Evolutionary conservation across 2,329 filamentous ascomycete genomes (phyloP), one percentile per base, ranked within the genome.

Genomic region (Microcyclospora tardicrescens): DNA sequence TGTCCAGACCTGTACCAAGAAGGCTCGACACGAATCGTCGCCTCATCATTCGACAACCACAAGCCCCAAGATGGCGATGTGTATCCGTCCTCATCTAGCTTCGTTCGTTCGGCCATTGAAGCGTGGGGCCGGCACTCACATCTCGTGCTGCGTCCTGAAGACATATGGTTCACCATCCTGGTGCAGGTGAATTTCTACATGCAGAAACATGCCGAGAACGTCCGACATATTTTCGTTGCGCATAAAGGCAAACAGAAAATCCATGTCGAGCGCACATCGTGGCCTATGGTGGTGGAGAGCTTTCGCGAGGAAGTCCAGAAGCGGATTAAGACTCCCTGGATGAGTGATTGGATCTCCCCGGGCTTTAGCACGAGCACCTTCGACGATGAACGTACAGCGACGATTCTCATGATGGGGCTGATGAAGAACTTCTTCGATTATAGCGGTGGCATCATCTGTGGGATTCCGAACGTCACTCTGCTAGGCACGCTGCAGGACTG

Each of bases 101-200:
- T 72, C 44, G 57, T 71, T 14, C 58, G 64, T 13, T 61, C 64
- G 12, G 62, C 62, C 3, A 54, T 71, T 32, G 57, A 65, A 27
- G 68, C 69, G 0, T 72, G 71, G 61, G 66, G 61, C 19, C 52
- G 54, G 2, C 64, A 71, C 39, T 62, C 66, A 37, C 60, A 70
- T 40, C 59, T 73, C 0, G 51, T 49, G 2, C 53, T 73, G 34
- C 64, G 69, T 1, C 69, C 70, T 0, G 69, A 75, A 19, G 70
- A 74, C 41, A 49, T 73, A 12, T 74, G 69, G 70, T 59, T 71
- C 33, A 54, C 68, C 5, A 70, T 73, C 43, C 48, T 73, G 1
- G 57, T 61, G 0, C 69, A 74, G 43, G 45, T 72, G 1, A 64
- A 57, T 46, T 54, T 62, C 39, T 69, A 61, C 43, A 54, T 73